Evolutionary conservation across 2,329 filamentous ascomycete genomes (phyloP), one percentile per base, ranked within the genome.

Genomic region (Coleophoma eucalyptorum): DNA sequence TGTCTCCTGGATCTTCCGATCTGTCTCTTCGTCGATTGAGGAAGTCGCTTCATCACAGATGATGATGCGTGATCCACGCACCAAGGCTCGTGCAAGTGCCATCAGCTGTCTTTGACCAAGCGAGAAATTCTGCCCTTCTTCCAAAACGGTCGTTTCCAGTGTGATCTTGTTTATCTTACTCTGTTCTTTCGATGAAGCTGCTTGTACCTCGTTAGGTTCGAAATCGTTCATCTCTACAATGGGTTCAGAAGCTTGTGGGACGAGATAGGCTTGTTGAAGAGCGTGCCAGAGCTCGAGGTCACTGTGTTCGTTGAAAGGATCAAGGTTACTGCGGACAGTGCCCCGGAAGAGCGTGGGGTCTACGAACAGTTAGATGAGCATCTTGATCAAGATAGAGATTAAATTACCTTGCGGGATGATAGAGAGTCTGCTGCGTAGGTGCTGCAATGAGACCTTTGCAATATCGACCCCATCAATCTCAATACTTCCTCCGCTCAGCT

Each of bases 41-140:
- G 86, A 91, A 0, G 94, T 99, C 1, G 94, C 94, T 70, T 99
- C 94, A 72, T 99, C 94, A 69, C 93, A 97, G 46, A 99, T 86
- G 61, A 97, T 97, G 70, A 97, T 97, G 60, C 88, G 90, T 1
- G 86, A 88, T 38, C 86, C 84, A 35, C 93, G 85, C 4, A 97
- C 93, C 2, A 99, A 81, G 0, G 94, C 94, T 1, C 94, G 84
- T 0, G 92, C 92, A 1, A 99, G 78, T 1, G 94, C 94, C 88
- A 97, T 96, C 44, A 97, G 81, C 69, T 97, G 94, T 3, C 94
- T 84, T 72, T 97, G 93, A 5, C 93, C 93, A 10, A 97, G 84
- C 0, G 90, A 96, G 75, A 96, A 97, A 70, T 97, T 97, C 54
- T 96, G 79, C 0, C 94, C 94, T 71, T 97, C 93, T 65, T 97